Conservation (phyloP, 2,329 filamentous ascomycete species). For the Plectosphaerella sp. region DNA sequence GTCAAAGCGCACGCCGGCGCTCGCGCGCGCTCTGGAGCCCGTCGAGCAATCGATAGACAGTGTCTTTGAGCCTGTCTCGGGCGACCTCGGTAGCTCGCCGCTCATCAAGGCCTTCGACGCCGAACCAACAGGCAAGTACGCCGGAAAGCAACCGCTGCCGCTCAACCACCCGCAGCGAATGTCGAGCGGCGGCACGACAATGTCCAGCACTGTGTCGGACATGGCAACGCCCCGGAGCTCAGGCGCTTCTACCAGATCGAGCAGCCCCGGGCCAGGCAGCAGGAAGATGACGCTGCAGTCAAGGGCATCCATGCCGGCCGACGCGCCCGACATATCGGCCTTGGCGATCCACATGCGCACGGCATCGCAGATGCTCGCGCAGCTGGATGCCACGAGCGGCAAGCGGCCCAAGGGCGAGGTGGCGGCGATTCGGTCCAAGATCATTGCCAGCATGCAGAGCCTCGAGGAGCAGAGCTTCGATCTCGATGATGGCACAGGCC, state of each 20-base stretch:
- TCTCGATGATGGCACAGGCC: conserved; percentile 63
- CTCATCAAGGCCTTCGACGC: conserved; percentile 57
- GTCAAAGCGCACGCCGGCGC: conserved; percentile 37
- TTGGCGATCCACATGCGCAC: conserved; percentile 84
- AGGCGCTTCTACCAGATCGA: conserved; percentile 61
- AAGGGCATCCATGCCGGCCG: conserved; percentile 49
- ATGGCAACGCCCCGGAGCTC: conserved; percentile 65
- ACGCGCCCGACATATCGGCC: conserved; percentile 77
- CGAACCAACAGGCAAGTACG: conserved; percentile 16
- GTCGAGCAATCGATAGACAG: conserved; percentile 57
- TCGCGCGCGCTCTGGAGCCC: neutral
- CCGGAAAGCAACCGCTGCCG: conserved; percentile 17
- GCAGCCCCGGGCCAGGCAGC: conserved; percentile 53
- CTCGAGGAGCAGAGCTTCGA: conserved; percentile 83
- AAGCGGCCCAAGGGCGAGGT: conserved; percentile 79
- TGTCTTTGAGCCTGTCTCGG: conserved; percentile 77
- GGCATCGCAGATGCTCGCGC: conserved; percentile 81
- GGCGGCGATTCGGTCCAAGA: conserved; percentile 77
- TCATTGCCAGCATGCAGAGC: conserved; percentile 86
- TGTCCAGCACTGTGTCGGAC: conserved; percentile 52
- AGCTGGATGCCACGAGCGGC: conserved; percentile 74
- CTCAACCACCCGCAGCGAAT: conserved; percentile 43
- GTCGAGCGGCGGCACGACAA: conserved; percentile 57
- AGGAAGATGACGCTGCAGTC: conserved; percentile 58
- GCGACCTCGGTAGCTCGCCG: conserved; percentile 71